phyloP scores from a whole-genome alignment of 2,329 filamentous ascomycete genomes.

The Microascus cirrosus region DNA sequence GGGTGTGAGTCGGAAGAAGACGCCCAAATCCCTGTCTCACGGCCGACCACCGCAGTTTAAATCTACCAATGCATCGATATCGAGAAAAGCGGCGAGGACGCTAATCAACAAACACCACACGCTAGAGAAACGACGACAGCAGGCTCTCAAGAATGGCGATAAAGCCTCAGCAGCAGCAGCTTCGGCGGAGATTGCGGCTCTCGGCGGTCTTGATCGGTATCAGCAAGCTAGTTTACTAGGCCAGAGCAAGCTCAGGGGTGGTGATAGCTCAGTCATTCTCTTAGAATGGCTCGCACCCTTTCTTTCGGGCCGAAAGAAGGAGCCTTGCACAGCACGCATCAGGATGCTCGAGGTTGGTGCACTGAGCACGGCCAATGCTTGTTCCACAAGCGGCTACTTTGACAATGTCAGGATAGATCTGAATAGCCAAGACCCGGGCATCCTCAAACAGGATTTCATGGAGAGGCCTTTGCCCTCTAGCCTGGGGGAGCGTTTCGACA shows the following conservation, averaged over 20 bases:
- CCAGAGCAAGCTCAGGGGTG: conserved; percentile 53
- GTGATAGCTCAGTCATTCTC: conserved; percentile 53
- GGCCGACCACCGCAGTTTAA: conserved; percentile 47
- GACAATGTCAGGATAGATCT: conserved; percentile 78
- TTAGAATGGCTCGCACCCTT: conserved; percentile 47
- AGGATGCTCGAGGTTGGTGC: conserved; percentile 83
- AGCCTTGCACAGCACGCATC: conserved; percentile 20
- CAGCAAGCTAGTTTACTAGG: conserved; percentile 60
- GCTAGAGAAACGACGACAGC: conserved; percentile 48
- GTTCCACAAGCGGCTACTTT: conserved; percentile 61
- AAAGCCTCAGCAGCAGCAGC: conserved; percentile 30
- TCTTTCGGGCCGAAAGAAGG: conserved; percentile 8
- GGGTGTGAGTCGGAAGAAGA: conserved; percentile 25
- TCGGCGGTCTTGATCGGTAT: conserved; percentile 53
- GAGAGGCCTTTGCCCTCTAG: conserved; percentile 59
- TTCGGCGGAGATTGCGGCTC: conserved; percentile 38
- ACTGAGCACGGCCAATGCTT: conserved; percentile 73
- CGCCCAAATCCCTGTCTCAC: conserved; percentile 24
- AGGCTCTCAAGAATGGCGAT: conserved; percentile 44
- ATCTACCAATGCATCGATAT: conserved; percentile 31
- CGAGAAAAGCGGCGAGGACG: conserved; percentile 50
- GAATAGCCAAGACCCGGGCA: conserved; percentile 72
- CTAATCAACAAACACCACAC: conserved; percentile 58
- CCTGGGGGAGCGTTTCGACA: conserved; percentile 61
- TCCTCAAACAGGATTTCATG: conserved; percentile 92